Base-by-base conservation (phyloP, 192 early-diverging fungal genomes). In the Rhizophagus clarus region DNA sequence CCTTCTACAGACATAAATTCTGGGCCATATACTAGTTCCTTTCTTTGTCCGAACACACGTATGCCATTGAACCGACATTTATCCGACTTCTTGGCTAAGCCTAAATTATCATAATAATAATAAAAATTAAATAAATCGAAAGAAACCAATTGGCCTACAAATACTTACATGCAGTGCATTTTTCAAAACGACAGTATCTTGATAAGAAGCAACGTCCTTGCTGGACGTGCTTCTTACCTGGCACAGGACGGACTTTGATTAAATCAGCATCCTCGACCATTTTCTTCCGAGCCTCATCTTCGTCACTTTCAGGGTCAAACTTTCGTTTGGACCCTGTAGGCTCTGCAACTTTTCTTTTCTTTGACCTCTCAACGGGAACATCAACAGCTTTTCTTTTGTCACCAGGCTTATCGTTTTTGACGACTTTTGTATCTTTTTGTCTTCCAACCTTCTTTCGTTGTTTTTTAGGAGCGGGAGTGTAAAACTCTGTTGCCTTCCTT, bases 11-110 rank as follows among this genome's bases (percentile, higher is more conserved):
- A 70, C 2, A 24, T 32, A 40, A 70, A 70, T 9, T 70, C 37
- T 2, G 68, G 68, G 15, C 68, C 68, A 40, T 70, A 70, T 42
- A 70, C n/a, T 42, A 70, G n/a, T 10, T 70, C 68, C 11, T 70
- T n/a, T 22, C 22, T n/a, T 1, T 20, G 15, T 4, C 37, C 68
- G 22, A 70, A 70, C 17, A 40, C 37, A 17, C 68, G 31, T 42
- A 70, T 42, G 6, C n/a, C 32, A 1, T 6, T 22, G n/a, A 70
- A 70, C 42, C 68, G 15, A 6, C 68, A 70, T 12, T 10, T 12
- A 6, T 70, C 68, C 3, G 68, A 34, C 31, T 70, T 17, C n/a
- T 70, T 70, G 31, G 68, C 68, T 2, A 70, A 17, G 22, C 68
- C 64, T 67, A 56, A 56, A 7, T 56, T 17, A 56, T 20, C 3